phyloP scores from a whole-genome alignment of 192 early-diverging fungal genomes.

The Cetraspora pellucida region DNA sequence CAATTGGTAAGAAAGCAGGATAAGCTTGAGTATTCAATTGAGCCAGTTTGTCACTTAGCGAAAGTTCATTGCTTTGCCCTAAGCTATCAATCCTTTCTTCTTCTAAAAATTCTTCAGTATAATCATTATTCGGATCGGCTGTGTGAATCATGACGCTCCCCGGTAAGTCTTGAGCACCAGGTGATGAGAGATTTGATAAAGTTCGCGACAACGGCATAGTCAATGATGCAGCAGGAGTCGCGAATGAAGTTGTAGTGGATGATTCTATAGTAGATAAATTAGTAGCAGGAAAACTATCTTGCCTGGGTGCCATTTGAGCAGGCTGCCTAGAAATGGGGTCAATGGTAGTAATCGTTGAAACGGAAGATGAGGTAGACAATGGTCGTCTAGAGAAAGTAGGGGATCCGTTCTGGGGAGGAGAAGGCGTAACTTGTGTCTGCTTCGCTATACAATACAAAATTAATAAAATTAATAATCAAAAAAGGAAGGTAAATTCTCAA shows the following conservation, averaged over 20 bases:
- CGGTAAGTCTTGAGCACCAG: not conserved
- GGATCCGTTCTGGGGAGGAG: not conserved
- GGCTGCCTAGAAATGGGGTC: not conserved
- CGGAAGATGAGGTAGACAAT: slow-evolving; percentile 23
- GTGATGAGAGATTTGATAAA: not conserved
- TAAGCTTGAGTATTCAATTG: too few species aligned
- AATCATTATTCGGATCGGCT: not conserved
- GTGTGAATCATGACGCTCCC: not conserved
- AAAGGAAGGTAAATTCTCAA: not conserved
- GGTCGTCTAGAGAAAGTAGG: not conserved
- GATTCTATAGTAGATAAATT: slow-evolving; percentile 21
- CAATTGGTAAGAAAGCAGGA: too few species aligned
- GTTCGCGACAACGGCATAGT: not conserved
- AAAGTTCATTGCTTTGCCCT: not conserved
- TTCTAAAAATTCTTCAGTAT: not conserved
- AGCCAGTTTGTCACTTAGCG: slow-evolving; percentile 8
- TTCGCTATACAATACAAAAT: not conserved
- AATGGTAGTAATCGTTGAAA: slow-evolving; percentile 26
- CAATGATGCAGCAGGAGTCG: slow-evolving; percentile 2
- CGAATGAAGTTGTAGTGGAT: slow-evolving; percentile 5
- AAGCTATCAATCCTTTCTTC: not conserved
- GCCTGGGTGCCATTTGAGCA: not conserved
- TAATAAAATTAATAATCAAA: not conserved
- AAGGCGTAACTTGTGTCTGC: not conserved
- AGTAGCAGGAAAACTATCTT: not conserved